Base-by-base conservation (phyloP, 1,284 basidiomycete species). In the Heterobasidion parviporum region DNA sequence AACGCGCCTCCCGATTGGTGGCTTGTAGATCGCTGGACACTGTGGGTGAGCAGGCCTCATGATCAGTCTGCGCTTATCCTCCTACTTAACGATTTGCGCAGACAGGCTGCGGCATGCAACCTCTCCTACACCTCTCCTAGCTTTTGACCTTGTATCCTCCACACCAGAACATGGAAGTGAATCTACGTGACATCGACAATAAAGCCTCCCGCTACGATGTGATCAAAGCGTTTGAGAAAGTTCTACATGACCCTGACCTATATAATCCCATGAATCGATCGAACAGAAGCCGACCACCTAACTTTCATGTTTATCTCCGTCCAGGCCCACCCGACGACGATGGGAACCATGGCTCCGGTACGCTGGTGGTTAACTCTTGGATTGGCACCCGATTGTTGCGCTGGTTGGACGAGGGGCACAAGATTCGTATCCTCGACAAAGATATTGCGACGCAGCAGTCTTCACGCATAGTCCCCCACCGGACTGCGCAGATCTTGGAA, bases 131-230 rank as follows among this genome's bases (percentile, higher is more conserved):
- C 7, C 38, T 12, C 38, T 41, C n/a, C 38, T n/a, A 26, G 5
- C 26, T 6, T 26, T 26, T 26, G 26, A 26, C 4, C 26, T 6
- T 26, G 26, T 41, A 12, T 12, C 38, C 38, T 8, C 38, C 16
- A 9, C 32, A 1, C 20, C 26, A 9, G 36, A 12, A 35, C 18
- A 63, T 63, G 62, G 62, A 63, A 26, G 18, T 63, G 7, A 57
- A 61, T 1, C 34, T 63, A 7, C 53, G 48, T 0, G 14, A 10
- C 1, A 54, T 63, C 9, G 18, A 50, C 33, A 36, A 10, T 26
- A 57, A 58, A 8, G 63, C 64, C 0, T 57, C 56, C 33, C 33
- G 46, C 4, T 64, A 56, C 36, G 59, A 65, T 3, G 61, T 65
- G 4, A 49, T 58, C 12, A 56, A 55, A 45, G 59, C 62, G 0